Base-by-base conservation (phyloP, 345 rosid species). In the Salix koriyanagi region DNA sequence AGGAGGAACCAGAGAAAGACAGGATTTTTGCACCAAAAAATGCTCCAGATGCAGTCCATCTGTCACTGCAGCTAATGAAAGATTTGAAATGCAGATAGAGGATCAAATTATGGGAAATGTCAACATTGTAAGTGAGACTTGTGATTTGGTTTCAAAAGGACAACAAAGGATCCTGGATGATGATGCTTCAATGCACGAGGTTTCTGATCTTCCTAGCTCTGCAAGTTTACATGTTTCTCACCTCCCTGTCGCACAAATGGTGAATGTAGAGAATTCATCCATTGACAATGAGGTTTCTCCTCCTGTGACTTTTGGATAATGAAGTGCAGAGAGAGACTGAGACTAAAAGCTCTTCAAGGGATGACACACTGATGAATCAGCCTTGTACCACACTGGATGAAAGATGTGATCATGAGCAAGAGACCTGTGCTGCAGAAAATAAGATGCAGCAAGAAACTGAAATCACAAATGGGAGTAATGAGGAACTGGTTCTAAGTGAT, bases 311-410 rank as follows among this genome's bases (percentile, higher is more conserved):
- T 67, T 74, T 79, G 69, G 65, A 70, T 52, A 71, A 67, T 46
- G 82, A 84, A 75, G 76, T 62, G 80, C 75, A 67, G 50, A 87
- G 65, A 71, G 86, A 83, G 69, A 46, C 71, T 30, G 70, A 77
- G 30, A 23, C 78, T 68, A 26, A 83, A 23, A 62, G 67, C 32
- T 15, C 64, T 54, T 74, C 74, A 76, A 60, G 42, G 37, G n/a
- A 56, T 56, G 52, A 65, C 50, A 71, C 42, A 36, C 42, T 30
- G 46, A 54, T 64, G 34, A 67, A 65, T 71, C 79, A 76, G 72
- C 72, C 60, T 18, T 14, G 41, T 50, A 28, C 61, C 52, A 58
- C 68, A 1, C 3, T 61, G 42, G 75, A 67, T 64, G 80, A 66
- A 69, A 62, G 41, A 42, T 26, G 18, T 34, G 74, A 39, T 64